Evolutionary conservation across 208 protist genomes (phyloP).

Genomic region (Acanthamoeba rhysodes): DNA sequence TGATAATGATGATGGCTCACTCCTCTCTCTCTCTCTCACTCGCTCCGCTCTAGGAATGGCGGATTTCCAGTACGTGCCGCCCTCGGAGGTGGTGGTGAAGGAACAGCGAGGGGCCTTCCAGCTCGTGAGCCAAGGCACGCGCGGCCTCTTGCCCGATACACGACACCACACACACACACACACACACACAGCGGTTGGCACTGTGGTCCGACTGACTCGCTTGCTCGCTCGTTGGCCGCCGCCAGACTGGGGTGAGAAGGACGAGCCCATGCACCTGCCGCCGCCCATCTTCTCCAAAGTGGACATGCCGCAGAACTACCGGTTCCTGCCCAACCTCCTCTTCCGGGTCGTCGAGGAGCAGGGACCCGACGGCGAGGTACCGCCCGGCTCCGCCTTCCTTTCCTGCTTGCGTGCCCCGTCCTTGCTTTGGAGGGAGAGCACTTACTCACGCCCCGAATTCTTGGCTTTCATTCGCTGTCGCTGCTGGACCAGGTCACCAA

Average conservation of each 20-base stretch:
- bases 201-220: too few relatives aligned
- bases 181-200: too few relatives aligned
- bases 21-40: background rate
- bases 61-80: constrained; percentile 65
- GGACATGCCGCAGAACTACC: constrained; percentile 60
- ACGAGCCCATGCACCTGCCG: constrained; percentile 58
- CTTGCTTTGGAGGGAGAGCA: background rate
- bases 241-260: constrained; percentile 8
- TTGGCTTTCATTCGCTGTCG: too few relatives aligned
- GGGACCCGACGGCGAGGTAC: constrained; percentile 1
- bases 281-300: constrained; percentile 48
- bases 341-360: background rate
- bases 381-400: background rate
- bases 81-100: constrained; percentile 12
- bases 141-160: background rate
- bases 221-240: too few relatives aligned
- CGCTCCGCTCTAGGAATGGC: constrained; percentile 8
- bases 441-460: background rate
- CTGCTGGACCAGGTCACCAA: background rate
- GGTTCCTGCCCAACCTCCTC: background rate
- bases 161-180: too few relatives aligned
- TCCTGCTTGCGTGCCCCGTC: too few relatives aligned
- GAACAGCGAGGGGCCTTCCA: constrained; percentile 21
- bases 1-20: background rate
- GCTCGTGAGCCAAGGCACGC: constrained; percentile 22